These are phyloP conservation scores for Leishmania lainsoni DNA, from an alignment of 208 protist genomes.

Conservation along the genomic window DNA sequence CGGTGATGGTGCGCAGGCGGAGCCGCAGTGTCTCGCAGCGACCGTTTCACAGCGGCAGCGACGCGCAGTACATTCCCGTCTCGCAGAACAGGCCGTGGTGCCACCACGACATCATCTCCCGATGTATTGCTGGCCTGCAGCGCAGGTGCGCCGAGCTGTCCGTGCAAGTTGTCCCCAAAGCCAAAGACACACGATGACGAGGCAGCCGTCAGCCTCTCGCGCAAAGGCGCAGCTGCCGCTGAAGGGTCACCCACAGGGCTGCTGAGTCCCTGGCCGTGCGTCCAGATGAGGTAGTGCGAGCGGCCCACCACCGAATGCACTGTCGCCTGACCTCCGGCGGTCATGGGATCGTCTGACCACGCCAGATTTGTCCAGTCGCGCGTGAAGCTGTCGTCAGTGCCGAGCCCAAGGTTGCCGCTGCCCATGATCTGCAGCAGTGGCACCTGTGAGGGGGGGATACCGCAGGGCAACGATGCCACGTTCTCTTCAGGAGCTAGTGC, in stretches of 20 bases:
- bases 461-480: neutral
- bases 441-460: constrained; percentile 2
- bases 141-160: constrained; percentile 53
- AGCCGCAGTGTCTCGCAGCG: constrained; percentile 7
- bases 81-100: constrained; percentile 31
- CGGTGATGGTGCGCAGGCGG: neutral
- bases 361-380: constrained; percentile 29
- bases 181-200: constrained; percentile 39
- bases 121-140: neutral
- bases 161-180: constrained; percentile 86
- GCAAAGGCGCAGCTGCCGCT: neutral
- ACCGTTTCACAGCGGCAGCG: constrained; percentile 9
- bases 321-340: neutral
- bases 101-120: constrained; percentile 16
- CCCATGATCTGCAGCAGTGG: constrained; percentile 44
- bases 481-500: neutral
- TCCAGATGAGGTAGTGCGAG: constrained; percentile 59
- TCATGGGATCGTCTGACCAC: neutral
- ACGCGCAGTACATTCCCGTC: constrained; percentile 38
- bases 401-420: constrained; percentile 60
- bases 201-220: neutral
- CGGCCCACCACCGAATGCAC: constrained; percentile 46
- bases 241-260: neutral
- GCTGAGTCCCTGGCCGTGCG: neutral
- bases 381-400: constrained; percentile 46